A percentile compares a stretch with the other conserved stretches of the same genome.
These are phyloP conservation scores for Penicillium lividum DNA, from an alignment of 495 filamentous ascomycete genomes.

Conservation along the genomic window DNA sequence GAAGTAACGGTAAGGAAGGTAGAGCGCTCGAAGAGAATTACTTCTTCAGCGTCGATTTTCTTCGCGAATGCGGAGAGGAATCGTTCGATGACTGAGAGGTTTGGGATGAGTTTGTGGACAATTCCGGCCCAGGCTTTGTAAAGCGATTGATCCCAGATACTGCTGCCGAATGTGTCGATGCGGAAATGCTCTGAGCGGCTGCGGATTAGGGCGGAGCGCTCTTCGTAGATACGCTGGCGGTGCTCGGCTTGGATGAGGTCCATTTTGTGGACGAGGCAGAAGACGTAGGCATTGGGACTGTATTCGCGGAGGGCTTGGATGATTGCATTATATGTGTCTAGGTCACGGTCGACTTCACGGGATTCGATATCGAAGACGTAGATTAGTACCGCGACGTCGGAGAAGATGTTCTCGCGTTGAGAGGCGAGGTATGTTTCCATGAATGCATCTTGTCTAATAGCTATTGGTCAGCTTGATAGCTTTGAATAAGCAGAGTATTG, in stretches of 20 bases:
- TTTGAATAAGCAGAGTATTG: background rate
- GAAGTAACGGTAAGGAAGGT: conserved; percentile 92
- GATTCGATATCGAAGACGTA: conserved; percentile 99
- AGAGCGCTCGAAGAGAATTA: conserved; percentile 92
- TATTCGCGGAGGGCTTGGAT: conserved; percentile 83
- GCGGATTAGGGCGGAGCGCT: conserved; percentile 70
- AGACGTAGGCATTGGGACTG: conserved; percentile 80
- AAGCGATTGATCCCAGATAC: conserved; percentile 97
- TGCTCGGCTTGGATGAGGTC: conserved; percentile 85
- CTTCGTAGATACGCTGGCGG: conserved; percentile 77
- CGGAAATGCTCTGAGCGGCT: conserved; percentile 71
- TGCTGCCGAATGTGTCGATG: conserved; percentile 80
- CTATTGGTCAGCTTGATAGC: conserved; percentile 1
- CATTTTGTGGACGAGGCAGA: conserved; percentile 97
- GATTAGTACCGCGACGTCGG: conserved; percentile 93
- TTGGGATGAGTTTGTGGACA: conserved; percentile 93
- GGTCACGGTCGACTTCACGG: conserved; percentile 85
- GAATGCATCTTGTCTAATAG: conserved; percentile 91
- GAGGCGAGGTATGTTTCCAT: conserved; percentile 96
- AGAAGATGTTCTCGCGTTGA: conserved; percentile 94
- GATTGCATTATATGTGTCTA: conserved; percentile 84
- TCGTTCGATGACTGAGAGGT: conserved; percentile 82
- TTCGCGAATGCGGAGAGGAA: conserved; percentile 77
- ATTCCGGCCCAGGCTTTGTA: conserved; percentile 98
- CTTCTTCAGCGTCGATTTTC: conserved; percentile 86